Conservation (phyloP, 2,329 filamentous ascomycete genomes). For the Diaporthe ampelina region DNA sequence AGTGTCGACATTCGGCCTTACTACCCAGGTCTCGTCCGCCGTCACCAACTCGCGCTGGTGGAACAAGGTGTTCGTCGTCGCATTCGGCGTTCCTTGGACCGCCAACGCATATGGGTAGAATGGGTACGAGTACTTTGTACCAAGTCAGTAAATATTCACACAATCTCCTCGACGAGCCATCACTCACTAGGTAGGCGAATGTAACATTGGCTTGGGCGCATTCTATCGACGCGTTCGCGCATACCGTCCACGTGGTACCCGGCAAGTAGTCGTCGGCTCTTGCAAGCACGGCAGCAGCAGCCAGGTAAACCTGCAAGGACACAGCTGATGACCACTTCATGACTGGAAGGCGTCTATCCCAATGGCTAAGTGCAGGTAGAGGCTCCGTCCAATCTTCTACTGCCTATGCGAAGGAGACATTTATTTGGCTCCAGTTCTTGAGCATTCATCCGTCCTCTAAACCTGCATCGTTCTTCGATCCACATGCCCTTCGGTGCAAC, state of each 20-base stretch:
- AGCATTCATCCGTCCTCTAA: neutral
- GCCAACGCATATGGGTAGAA: conserved; percentile 22
- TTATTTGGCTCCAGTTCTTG: neutral
- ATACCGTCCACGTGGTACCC: conserved; percentile 13
- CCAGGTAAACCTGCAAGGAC: neutral
- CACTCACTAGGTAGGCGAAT: conserved; percentile 29
- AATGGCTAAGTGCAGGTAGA: neutral
- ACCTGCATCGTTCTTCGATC: neutral
- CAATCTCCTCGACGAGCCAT: neutral
- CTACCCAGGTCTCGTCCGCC: conserved; percentile 36
- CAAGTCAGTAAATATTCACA: neutral
- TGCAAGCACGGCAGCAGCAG: neutral
- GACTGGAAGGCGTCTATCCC: neutral
- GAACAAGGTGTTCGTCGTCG: conserved; percentile 17
- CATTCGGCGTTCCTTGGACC: neutral
- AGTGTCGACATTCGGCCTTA: conserved; percentile 49
- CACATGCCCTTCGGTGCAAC: neutral
- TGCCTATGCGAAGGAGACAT: neutral
- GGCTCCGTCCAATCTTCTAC: too few species aligned
- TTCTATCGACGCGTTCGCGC: conserved; percentile 9
- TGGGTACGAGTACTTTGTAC: conserved; percentile 13
- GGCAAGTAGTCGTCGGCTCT: conserved; percentile 6
- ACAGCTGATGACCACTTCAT: conserved; percentile 6
- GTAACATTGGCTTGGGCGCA: conserved; percentile 26
- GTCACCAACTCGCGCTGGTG: conserved; percentile 23